phyloP scores from a whole-genome alignment of 257 asterid species.

The Solanum phureja region DNA sequence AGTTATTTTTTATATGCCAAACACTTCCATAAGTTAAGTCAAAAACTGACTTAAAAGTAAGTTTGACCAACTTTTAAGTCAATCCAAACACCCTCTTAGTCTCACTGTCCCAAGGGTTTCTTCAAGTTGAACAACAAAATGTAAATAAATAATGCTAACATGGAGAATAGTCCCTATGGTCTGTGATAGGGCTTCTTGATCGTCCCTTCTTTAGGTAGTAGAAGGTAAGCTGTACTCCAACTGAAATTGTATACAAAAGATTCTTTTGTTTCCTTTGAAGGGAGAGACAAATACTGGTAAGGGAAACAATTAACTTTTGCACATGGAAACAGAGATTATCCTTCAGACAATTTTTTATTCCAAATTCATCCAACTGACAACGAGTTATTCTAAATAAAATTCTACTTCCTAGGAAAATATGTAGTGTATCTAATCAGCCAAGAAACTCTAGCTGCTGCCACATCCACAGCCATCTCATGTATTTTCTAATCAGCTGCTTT shows the following conservation, averaged over 20 bases:
- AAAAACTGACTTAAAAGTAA: too few relatives aligned
- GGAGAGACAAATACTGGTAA: background rate
- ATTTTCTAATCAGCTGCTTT: background rate
- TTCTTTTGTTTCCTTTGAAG: background rate
- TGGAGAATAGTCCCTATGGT: background rate
- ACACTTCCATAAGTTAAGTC: too few relatives aligned
- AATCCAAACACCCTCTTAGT: too few relatives aligned
- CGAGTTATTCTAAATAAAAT: background rate
- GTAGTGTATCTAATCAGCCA: background rate
- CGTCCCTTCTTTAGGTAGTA: background rate
- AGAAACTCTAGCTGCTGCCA: background rate
- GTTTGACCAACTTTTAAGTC: too few relatives aligned
- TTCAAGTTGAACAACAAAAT: background rate
- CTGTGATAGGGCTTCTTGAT: background rate
- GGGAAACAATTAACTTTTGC: background rate
- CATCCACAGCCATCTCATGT: background rate
- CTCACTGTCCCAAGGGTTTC: background rate
- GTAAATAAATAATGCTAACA: background rate
- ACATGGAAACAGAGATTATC: background rate
- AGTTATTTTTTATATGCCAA: too few relatives aligned
- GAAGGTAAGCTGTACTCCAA: background rate
- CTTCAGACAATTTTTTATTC: background rate
- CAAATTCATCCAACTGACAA: background rate
- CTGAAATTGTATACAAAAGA: background rate
- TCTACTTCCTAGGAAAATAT: background rate